Evolutionary conservation across 202 grass and related monocot species (phyloP).

Genomic region (Schoenoplectus tabernaemontani): DNA sequence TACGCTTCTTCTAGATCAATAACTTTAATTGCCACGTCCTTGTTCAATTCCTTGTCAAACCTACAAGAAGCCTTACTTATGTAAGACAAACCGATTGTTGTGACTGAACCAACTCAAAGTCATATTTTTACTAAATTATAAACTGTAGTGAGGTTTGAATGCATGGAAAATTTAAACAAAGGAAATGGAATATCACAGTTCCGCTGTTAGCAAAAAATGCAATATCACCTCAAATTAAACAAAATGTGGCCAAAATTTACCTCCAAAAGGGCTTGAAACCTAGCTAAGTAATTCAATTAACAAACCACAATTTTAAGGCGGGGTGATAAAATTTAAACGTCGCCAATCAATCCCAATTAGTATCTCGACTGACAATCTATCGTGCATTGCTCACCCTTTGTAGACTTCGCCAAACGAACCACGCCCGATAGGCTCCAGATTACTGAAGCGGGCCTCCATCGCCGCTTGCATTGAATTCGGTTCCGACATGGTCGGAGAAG

Average conservation of each 20-base stretch:
- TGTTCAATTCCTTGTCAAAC: conserved; percentile 85
- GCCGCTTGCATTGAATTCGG: conserved; percentile 48
- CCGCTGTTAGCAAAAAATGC: background rate
- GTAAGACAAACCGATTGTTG: background rate
- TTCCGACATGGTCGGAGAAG: conserved; percentile 42
- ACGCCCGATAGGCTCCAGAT: conserved; percentile 75
- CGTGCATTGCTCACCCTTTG: conserved; percentile 50
- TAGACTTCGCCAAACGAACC: conserved; percentile 90
- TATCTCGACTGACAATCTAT: background rate
- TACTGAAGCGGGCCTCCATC: conserved; percentile 71
- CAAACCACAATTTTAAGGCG: background rate
- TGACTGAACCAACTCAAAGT: background rate
- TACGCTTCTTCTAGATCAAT: conserved; percentile 99
- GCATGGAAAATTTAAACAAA: background rate
- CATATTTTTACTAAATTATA: background rate
- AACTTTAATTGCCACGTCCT: conserved; percentile 96
- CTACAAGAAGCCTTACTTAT: conserved; percentile 26
- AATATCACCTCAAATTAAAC: conserved; percentile 24
- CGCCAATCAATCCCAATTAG: background rate
- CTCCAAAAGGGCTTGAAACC: background rate
- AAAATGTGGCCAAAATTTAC: background rate
- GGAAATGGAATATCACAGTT: background rate
- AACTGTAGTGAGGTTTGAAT: background rate
- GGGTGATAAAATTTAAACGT: background rate
- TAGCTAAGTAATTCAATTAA: conserved; percentile 19